Evolutionary conservation across 352 stramenopile species (phyloP).

Genomic region (Phytopythium kandeliae): DNA sequence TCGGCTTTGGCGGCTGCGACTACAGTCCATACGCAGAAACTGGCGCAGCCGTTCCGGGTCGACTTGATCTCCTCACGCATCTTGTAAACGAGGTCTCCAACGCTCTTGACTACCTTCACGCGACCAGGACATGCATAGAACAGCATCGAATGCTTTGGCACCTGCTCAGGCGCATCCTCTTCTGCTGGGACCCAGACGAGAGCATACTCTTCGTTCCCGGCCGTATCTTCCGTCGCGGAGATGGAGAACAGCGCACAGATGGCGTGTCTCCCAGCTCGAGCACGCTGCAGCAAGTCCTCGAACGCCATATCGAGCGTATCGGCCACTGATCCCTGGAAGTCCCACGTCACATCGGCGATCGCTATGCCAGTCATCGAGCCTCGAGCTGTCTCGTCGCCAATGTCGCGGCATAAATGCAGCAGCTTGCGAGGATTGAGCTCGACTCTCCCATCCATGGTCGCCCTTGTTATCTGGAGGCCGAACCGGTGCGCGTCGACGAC

Average conservation of each 20-base stretch:
- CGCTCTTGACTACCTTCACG: conserved; percentile 61
- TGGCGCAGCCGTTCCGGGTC: conserved; percentile 3
- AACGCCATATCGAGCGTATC: conserved; percentile 62
- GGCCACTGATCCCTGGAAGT: conserved; percentile 33
- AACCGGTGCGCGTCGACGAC: conserved; percentile 51
- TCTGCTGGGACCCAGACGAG: conserved; percentile 37
- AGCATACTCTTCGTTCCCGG: conserved; percentile 13
- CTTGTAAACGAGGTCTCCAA: conserved; percentile 39
- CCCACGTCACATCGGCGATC: conserved; percentile 55
- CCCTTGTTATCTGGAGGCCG: conserved; percentile 28
- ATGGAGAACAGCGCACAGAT: conserved; percentile 34
- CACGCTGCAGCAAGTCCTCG: conserved; percentile 40
- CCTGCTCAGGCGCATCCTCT: neutral
- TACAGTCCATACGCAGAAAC: conserved; percentile 3
- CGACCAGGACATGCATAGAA: conserved; percentile 58
- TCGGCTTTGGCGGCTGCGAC: neutral
- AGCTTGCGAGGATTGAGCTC: conserved; percentile 21
- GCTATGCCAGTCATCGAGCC: conserved; percentile 9
- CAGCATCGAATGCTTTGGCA: conserved; percentile 28
- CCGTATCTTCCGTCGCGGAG: neutral
- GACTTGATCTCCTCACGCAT: conserved; percentile 40
- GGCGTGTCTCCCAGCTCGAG: conserved; percentile 7
- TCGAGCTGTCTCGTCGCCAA: neutral
- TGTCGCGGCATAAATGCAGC: conserved; percentile 11
- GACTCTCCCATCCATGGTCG: neutral